Evolutionary conservation across 75 land plant species (phyloP).

Genomic region (Pseudotsuga menziesii): DNA sequence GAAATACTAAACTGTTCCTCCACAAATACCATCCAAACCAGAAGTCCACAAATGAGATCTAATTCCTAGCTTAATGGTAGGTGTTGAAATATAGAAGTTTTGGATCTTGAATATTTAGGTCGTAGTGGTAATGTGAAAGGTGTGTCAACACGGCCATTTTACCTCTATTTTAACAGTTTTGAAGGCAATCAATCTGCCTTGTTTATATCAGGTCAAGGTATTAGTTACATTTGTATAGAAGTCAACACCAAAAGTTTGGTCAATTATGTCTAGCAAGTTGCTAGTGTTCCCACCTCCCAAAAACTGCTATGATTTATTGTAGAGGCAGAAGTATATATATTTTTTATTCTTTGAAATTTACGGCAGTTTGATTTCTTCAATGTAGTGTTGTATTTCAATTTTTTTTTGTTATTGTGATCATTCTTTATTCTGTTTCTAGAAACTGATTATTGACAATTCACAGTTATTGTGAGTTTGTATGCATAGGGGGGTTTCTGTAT

Average conservation of each 20-base stretch:
- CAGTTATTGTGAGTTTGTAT: too few species aligned
- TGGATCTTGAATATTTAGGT: background rate
- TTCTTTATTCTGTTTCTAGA: too few species aligned
- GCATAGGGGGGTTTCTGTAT: too few species aligned
- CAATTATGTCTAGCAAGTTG: too few species aligned
- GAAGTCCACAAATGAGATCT: background rate
- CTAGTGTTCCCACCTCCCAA: too few species aligned
- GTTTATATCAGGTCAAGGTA: background rate
- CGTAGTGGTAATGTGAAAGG: background rate
- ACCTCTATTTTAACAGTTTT: background rate
- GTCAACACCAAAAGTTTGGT: background rate
- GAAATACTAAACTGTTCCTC: background rate
- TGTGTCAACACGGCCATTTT: background rate
- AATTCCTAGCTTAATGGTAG: background rate
- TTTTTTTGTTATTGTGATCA: too few species aligned
- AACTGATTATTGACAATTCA: too few species aligned
- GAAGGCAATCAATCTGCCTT: constrained; percentile 2
- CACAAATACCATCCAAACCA: background rate
- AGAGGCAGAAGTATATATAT: too few species aligned
- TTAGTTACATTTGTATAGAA: background rate
- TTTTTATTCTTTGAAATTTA: too few species aligned
- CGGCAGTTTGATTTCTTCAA: too few species aligned
- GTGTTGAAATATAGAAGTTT: background rate
- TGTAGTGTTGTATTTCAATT: too few species aligned
- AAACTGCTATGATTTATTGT: too few species aligned